A percentile compares a stretch with the other conserved stretches of the same genome.
Evolutionary conservation across 495 filamentous ascomycete genomes (phyloP).

Genomic region (Aspergillus coremiiformis): DNA sequence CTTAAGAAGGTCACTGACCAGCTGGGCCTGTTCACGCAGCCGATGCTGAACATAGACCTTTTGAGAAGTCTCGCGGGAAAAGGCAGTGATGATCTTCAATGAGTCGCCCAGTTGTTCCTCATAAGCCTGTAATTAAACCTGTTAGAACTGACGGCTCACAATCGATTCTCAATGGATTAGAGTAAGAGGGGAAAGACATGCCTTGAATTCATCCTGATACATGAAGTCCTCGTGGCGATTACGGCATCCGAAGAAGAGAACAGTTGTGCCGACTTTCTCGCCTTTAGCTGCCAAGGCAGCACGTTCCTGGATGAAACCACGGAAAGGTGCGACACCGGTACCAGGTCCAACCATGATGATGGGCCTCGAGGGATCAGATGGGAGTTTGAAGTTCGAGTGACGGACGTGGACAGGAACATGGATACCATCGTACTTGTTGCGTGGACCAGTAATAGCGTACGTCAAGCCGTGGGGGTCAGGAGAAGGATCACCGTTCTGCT

Average conservation of each 20-base stretch:
- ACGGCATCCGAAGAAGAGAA: constrained; percentile 94
- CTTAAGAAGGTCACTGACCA: constrained; percentile 81
- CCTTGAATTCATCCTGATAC: constrained; percentile 89
- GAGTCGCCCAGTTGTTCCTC: constrained; percentile 74
- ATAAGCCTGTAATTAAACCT: constrained; percentile 53
- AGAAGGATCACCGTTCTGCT: constrained; percentile 83
- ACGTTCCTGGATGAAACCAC: constrained; percentile 91
- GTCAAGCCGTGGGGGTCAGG: constrained; percentile 82
- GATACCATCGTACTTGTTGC: constrained; percentile 95
- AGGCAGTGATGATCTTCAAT: constrained; percentile 83
- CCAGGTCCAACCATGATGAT: constrained; percentile 95
- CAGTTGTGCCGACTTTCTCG: constrained; percentile 76
- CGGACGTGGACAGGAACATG: constrained; percentile 94
- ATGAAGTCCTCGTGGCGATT: constrained; percentile 81
- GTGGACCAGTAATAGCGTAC: constrained; percentile 82
- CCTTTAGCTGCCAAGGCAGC: constrained; percentile 72
- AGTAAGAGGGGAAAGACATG: constrained; percentile 41
- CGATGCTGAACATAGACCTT: constrained; percentile 98
- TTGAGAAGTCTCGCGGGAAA: constrained; percentile 70
- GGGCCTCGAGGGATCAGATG: constrained; percentile 88
- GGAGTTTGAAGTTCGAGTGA: constrained; percentile 98
- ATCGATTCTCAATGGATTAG: not conserved
- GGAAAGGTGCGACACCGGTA: constrained; percentile 94
- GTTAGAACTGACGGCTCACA: not conserved
- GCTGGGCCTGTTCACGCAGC: constrained; percentile 69